Evolutionary conservation across 2,329 filamentous ascomycete genomes (phyloP).

Genomic region (Diaporthe sp.): DNA sequence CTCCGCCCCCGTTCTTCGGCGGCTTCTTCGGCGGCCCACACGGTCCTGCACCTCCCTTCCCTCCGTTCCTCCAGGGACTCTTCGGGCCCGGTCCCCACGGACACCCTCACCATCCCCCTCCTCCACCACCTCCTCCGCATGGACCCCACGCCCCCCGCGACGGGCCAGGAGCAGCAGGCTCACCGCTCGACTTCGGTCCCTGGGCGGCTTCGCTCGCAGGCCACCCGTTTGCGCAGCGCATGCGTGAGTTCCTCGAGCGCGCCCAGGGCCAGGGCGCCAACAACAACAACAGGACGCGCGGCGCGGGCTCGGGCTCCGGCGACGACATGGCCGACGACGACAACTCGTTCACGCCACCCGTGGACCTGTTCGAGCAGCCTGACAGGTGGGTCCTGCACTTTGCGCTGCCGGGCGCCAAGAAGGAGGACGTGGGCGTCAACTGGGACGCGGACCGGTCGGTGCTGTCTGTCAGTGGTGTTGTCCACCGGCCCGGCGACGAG

Average conservation of each 20-base stretch:
- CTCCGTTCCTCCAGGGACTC: conserved; percentile 27
- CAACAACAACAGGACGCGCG: conserved; percentile 33
- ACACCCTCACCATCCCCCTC: conserved; percentile 1
- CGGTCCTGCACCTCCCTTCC: conserved; percentile 19
- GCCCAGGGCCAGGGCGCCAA: conserved; percentile 38
- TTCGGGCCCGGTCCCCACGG: conserved; percentile 32
- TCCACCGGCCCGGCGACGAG: conserved; percentile 79
- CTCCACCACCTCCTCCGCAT: neutral
- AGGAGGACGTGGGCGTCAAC: conserved; percentile 80
- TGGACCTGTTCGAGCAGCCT: conserved; percentile 78
- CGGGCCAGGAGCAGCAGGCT: conserved; percentile 22
- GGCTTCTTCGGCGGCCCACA: conserved; percentile 34
- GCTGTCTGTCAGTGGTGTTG: conserved; percentile 76
- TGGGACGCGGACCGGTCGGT: conserved; percentile 77
- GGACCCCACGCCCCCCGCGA: conserved; percentile 38
- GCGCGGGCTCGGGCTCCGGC: conserved; percentile 32
- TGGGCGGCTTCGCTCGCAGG: conserved; percentile 52
- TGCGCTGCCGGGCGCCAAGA: conserved; percentile 81
- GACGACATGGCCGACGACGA: conserved; percentile 41
- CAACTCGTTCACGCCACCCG: conserved; percentile 69
- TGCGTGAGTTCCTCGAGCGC: conserved; percentile 52
- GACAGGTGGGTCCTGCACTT: conserved; percentile 73
- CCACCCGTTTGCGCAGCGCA: conserved; percentile 55
- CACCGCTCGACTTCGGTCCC: conserved; percentile 49
- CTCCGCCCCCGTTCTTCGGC: conserved; percentile 39